A percentile compares a stretch with the other conserved stretches of the same genome.
Evolutionary conservation across 2,329 filamentous ascomycete genomes (phyloP).

Genomic region (Colletotrichum sp.): DNA sequence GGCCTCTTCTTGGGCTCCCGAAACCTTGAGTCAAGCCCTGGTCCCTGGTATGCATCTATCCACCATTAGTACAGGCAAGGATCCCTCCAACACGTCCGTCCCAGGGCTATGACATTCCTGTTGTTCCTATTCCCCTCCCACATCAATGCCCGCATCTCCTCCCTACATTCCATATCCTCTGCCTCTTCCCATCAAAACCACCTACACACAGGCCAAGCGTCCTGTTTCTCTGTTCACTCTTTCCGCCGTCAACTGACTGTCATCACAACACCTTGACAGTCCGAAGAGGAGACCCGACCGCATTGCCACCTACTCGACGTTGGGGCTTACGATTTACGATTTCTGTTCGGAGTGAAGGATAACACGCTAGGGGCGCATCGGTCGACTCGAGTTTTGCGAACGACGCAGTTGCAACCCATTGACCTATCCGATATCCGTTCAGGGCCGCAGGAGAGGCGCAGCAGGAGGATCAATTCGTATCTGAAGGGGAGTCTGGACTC

Average conservation of each 20-base stretch:
- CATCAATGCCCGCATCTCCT: conserved; percentile 20
- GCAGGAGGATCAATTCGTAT: background rate
- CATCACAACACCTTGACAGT: conserved; percentile 3
- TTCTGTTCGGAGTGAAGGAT: background rate
- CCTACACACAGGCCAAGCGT: conserved; percentile 10
- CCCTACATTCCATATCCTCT: conserved; percentile 21
- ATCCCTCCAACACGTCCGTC: conserved; percentile 19
- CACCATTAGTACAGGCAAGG: conserved; percentile 17
- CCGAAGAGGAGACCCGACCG: background rate
- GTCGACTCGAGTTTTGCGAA: background rate
- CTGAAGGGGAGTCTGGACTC: background rate
- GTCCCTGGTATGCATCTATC: conserved; percentile 23
- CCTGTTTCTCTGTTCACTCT: background rate
- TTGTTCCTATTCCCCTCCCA: conserved; percentile 17
- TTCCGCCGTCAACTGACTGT: conserved; percentile 10
- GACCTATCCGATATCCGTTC: background rate
- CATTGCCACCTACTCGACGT: background rate
- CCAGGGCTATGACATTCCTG: conserved; percentile 22
- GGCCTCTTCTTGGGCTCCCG: conserved; percentile 18
- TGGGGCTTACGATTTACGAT: background rate
- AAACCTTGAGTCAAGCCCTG: conserved; percentile 23
- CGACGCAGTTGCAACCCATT: background rate
- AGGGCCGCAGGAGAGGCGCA: conserved; percentile 1
- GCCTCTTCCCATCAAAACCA: conserved; percentile 17
- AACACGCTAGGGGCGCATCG: conserved; percentile 11